Evolutionary conservation across 2,329 filamentous ascomycete genomes (phyloP).

Genomic region (Aureobasidium sp.): DNA sequence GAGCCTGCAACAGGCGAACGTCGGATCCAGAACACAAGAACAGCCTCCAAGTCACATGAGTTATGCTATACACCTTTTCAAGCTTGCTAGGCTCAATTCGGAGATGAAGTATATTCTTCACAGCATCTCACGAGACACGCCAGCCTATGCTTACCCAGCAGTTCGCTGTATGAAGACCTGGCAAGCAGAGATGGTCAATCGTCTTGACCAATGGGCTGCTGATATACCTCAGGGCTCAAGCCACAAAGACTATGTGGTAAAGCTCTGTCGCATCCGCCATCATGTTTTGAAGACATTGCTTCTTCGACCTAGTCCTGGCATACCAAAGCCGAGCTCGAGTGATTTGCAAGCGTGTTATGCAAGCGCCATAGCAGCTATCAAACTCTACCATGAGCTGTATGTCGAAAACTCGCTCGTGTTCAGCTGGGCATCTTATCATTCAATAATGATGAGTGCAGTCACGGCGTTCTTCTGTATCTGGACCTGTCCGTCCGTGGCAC

Average conservation of each 20-base stretch:
- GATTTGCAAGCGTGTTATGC: not conserved
- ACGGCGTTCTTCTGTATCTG: conserved; percentile 6
- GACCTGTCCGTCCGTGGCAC: conserved; percentile 1
- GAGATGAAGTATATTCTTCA: conserved; percentile 12
- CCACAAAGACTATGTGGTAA: not conserved
- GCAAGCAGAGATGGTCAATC: not conserved
- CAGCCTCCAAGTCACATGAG: not conserved
- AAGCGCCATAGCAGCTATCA: not conserved
- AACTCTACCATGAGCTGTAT: conserved; percentile 1
- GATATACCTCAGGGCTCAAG: not conserved
- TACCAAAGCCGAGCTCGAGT: not conserved
- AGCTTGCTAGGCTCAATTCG: conserved; percentile 5
- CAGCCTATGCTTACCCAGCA: conserved; percentile 4
- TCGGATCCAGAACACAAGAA: not conserved
- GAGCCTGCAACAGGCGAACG: not conserved
- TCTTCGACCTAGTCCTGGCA: conserved; percentile 1
- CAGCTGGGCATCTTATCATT: conserved; percentile 3
- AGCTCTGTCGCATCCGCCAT: not conserved
- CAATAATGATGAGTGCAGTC: conserved; percentile 7
- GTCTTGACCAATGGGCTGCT: not conserved
- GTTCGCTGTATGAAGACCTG: conserved; percentile 7
- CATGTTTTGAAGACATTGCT: conserved; percentile 7
- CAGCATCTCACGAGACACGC: not conserved
- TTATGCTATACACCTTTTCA: conserved; percentile 6
- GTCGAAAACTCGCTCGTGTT: not conserved